Base-by-base conservation (phyloP, 805 yeast species). In the Starmerella bombi region DNA sequence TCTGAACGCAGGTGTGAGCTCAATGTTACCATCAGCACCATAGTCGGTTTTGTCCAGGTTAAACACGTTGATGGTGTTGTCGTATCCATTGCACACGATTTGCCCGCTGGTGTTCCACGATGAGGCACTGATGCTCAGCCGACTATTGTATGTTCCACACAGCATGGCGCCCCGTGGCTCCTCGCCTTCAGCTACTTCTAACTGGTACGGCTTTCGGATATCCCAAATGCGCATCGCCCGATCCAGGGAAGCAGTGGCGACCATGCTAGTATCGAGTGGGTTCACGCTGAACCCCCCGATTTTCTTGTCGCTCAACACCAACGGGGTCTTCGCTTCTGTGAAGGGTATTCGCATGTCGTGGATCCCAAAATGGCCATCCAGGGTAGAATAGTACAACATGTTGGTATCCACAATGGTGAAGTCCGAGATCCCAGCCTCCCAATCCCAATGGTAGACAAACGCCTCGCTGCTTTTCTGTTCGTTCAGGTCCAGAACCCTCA, bases 41-140 rank as follows among this genome's bases (percentile, higher is more conserved):
- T 40, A 40, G 20, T 37, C 14, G 16, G 52, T 58, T 1, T 64
- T 66, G 29, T 29, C 21, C 23, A 77, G 65, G 49, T 75, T 74
- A 58, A 86, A 84, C 3, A 88, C 59, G 48, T 79, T 70, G 28
- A 88, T 71, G 0, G 83, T 75, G 54, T 86, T 88, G 55, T 82
- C 97, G 54, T 88, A 88, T 0, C 97, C 96, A 57, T 91, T 88
- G 59, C 93, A 81, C 0, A 91, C 94, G 36, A 88, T 64, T 30
- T 74, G 71, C 32, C 69, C 65, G 41, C 71, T 73, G 12, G 65
- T 55, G 54, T 77, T 80, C 82, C 94, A 88, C 40, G 85, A 93
- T 0, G 85, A 81, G 19, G 80, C 74, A 36, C 93, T 80, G 2
- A 91, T 74, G 40, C 94, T 82, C 28, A 91, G 63, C 43, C 94